Evolutionary conservation across 768 basidiomycete species (phyloP), one percentile per base, ranked within the genome.

Genomic region (Agaricus blazei): DNA sequence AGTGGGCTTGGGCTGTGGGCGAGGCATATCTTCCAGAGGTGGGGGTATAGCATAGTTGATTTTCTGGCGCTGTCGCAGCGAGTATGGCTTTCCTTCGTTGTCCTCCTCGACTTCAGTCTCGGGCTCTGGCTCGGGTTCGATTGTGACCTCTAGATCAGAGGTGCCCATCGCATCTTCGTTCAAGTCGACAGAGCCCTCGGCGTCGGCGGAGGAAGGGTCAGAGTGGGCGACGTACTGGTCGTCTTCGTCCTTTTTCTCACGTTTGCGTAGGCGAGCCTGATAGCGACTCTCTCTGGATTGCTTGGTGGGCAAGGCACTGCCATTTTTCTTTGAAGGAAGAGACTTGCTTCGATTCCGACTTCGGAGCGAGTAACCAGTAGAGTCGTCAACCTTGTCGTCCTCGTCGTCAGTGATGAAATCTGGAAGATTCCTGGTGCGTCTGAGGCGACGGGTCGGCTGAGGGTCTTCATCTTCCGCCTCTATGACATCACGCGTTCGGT

Each of bases 21-120:
- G 76, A 1, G 66, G 63, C 66, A 88, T 70, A 36, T 91, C 88
- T 48, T 93, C 90, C 14, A 93, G 71, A 0, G 90, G 87, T 0
- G 90, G 90, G 1, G 87, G 88, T 23, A 91, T 87, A 11, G 85
- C 85, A 54, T 93, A 93, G 64, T 92, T 90, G 61, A 93, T 83
- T 57, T 79, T 77, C 44, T 74, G 73, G 49, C 90, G 74, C 62
- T 84, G 81, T 19, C 90, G 75, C 37, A 93, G 72, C 0, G 82
- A 64, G 62, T 93, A 93, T 14, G 82, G 81, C 44, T 74, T 77
- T 8, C 80, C 81, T 53, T 83, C 81, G 24, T 65, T 75, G 41
- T 81, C 80, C 6, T 75, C 77, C 29, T 70, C 68, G 7, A 69
- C 72, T n/a, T 75, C 74, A 0, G 75, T 77, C 3, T 76, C 78